Evolutionary conservation across 306 rosid genomes (phyloP), one percentile per base, ranked within the genome.

Genomic region (Rosa lucieae): DNA sequence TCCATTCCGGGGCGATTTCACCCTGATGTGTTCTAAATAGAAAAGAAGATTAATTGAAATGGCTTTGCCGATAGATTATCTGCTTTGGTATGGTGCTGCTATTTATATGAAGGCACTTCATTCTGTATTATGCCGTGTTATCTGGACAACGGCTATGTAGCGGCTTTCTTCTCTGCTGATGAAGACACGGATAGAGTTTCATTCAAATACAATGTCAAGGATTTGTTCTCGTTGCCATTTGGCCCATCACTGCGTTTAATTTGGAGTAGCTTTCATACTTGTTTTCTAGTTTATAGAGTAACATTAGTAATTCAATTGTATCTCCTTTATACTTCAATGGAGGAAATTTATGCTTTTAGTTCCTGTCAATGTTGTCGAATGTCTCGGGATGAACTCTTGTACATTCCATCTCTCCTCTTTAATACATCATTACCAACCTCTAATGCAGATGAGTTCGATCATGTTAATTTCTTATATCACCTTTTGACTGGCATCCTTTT

Each of bases 1-100:
- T 91, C 97, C 66, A 90, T 93, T 56, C 94, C 97, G 2, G 97
- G 93, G 43, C 95, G 78, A 46, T 93, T 88, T 80, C 91, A 93
- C 83, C 98, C 98, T 2, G 95, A 93, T 76, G 93, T 93, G 73
- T 93, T 91, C 89, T 93, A 81, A 86, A 48, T 37, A 26, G 12
- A 10, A 58, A 8, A 10, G 8, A 4, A 75, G n/a, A 23, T 21
- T 10, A 10, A 20, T 43, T 59, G 39, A 26, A 47, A 62, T 49
- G 15, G 55, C 69, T 1, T 44, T 46, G 32, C 52, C 10, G 15
- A 75, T 44, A 6, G 78, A 75, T 75, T 5, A 43, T 21, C 18
- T 9, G 44, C 80, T 51, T 77, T 1, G 15, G 8, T 32, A 7
- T 63, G 73, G 42, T 10, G 11, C 65, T 61, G 32, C 49, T 10